A percentile compares a stretch with the other conserved stretches of the same genome.
Conservation (phyloP, 495 filamentous ascomycete genomes). For the Podospora anserina region DNA sequence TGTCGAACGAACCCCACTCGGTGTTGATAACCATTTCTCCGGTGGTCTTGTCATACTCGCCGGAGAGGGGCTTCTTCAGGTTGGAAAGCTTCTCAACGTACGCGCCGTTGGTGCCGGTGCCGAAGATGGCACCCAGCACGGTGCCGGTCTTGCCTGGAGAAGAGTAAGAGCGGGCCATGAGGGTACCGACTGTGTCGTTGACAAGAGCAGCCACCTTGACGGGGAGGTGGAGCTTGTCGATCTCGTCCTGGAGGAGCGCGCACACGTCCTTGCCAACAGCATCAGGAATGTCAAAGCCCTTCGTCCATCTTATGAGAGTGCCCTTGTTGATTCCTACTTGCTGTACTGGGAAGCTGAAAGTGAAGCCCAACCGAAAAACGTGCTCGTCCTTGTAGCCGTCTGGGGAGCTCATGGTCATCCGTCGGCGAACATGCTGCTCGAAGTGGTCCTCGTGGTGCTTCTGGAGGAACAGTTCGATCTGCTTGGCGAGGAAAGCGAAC, state of each 20-base stretch:
- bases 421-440: slow-evolving; percentile 60
- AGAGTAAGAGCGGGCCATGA: slow-evolving; percentile 96
- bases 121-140: slow-evolving; percentile 87
- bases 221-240: slow-evolving; percentile 80
- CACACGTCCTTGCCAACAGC: slow-evolving; percentile 94
- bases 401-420: slow-evolving; percentile 50
- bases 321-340: slow-evolving; percentile 93
- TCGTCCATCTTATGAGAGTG: slow-evolving; percentile 92
- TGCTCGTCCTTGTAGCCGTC: slow-evolving; percentile 61
- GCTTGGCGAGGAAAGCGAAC: slow-evolving; percentile 88
- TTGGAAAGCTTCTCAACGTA: slow-evolving; percentile 76
- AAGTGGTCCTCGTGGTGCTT: slow-evolving; percentile 90
- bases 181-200: slow-evolving; percentile 94
- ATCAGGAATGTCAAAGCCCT: slow-evolving; percentile 94
- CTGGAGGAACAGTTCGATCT: slow-evolving; percentile 83
- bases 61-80: slow-evolving; percentile 62
- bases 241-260: slow-evolving; percentile 81
- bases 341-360: slow-evolving; percentile 95
- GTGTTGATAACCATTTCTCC: slow-evolving; percentile 97
- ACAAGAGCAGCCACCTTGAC: slow-evolving; percentile 92
- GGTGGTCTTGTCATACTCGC: slow-evolving; percentile 74
- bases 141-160: slow-evolving; percentile 84
- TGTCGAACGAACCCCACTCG: slow-evolving; percentile 98
- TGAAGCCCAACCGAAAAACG: slow-evolving; percentile 89
- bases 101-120: slow-evolving; percentile 92